phyloP scores from a whole-genome alignment of 73 alveolate genomes.

The Symbiodinium natans region DNA sequence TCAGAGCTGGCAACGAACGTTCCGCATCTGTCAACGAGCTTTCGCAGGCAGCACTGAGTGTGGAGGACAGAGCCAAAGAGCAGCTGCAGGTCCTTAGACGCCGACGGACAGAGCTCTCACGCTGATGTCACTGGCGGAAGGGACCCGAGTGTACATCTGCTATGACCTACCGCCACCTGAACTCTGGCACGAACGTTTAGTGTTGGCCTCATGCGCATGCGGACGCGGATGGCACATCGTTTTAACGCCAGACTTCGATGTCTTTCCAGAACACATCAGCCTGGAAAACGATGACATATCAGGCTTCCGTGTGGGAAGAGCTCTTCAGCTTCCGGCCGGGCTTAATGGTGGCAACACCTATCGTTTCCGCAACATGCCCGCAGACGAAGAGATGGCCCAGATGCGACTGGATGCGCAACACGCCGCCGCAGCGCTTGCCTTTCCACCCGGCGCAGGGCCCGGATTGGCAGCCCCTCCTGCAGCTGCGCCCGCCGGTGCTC shows the following conservation, averaged over 20 bases:
- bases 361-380: neutral
- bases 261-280: neutral
- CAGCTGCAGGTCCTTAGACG: neutral
- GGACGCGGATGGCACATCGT: slow-evolving; percentile 46
- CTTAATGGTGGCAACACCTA: neutral
- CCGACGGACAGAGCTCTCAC: neutral
- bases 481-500: neutral
- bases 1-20: neutral
- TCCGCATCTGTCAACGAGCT: neutral
- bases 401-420: slow-evolving; percentile 1
- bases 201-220: slow-evolving; percentile 21
- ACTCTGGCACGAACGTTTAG: neutral
- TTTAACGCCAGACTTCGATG: neutral
- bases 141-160: neutral
- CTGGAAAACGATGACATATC: neutral
- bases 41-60: neutral
- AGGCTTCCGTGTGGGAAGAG: neutral
- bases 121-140: slow-evolving; percentile 15
- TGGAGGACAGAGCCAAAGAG: neutral
- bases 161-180: slow-evolving; percentile 6
- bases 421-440: slow-evolving; percentile 31
- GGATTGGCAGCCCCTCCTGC: neutral
- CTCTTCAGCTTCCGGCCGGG: neutral
- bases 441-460: slow-evolving; percentile 27
- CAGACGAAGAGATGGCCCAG: neutral